Conservation (phyloP, 768 basidiomycete genomes). For the Naganishia randhawae region DNA sequence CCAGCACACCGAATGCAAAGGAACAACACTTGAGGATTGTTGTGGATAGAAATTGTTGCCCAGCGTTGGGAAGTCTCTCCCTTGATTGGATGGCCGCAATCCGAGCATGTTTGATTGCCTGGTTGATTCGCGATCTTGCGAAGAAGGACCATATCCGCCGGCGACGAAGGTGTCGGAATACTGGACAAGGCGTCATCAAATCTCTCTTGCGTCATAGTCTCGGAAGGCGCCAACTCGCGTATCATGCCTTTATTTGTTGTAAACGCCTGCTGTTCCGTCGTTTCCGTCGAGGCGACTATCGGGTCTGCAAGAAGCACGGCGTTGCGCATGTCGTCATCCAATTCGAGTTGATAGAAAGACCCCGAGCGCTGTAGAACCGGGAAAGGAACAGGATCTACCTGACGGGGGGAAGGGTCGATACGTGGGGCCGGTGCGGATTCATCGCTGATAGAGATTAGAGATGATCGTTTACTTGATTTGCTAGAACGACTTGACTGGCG, state of each 20-base stretch:
- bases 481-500: constrained; percentile 29
- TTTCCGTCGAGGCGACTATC: not conserved
- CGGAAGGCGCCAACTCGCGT: constrained; percentile 6
- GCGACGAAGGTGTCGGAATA: constrained; percentile 1
- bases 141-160: constrained; percentile 39
- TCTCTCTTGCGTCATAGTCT: constrained; percentile 15
- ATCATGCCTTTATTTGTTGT: not conserved
- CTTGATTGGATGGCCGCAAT: constrained; percentile 40
- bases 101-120: constrained; percentile 44
- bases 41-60: constrained; percentile 45
- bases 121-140: constrained; percentile 39
- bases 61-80: constrained; percentile 44
- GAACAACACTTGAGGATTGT: constrained; percentile 45
- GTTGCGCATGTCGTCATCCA: constrained; percentile 24
- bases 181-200: constrained; percentile 5
- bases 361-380: constrained; percentile 4
- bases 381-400: not conserved
- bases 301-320: constrained; percentile 21
- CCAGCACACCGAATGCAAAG: constrained; percentile 49
- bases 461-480: constrained; percentile 14
- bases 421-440: not conserved
- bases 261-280: not conserved
- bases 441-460: constrained; percentile 9
- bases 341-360: constrained; percentile 20
- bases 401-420: not conserved